Evolutionary conservation across 345 rosid species (phyloP).

Genomic region (Eucalyptus sp.): DNA sequence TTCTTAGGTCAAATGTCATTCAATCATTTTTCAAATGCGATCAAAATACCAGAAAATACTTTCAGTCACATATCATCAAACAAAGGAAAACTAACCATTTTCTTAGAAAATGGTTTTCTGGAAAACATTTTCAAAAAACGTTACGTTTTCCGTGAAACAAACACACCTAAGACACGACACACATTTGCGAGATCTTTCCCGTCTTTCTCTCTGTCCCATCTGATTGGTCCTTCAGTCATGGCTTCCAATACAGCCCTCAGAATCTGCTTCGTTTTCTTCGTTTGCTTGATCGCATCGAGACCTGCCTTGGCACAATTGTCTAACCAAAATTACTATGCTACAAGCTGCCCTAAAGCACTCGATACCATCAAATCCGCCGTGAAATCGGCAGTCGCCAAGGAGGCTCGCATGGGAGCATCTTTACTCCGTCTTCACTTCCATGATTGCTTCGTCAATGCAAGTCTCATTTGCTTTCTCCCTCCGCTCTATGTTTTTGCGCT

Average conservation of each 20-base stretch:
- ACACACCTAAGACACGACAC: background rate
- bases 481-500: background rate
- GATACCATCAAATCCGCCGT: constrained; percentile 1
- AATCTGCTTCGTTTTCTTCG: background rate
- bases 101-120: no score
- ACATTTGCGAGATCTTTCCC: background rate
- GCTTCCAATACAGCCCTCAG: background rate
- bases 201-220: background rate
- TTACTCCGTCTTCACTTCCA: constrained; percentile 25
- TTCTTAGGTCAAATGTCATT: no score
- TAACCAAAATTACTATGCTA: background rate
- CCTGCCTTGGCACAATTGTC: background rate
- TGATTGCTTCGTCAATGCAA: constrained; percentile 26
- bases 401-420: constrained; percentile 31
- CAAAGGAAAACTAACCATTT: no score
- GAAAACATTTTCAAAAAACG: no score
- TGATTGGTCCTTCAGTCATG: background rate
- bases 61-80: no score
- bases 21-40: no score
- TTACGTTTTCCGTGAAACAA: no score
- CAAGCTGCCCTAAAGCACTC: background rate
- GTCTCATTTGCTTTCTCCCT: background rate
- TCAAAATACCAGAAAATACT: no score
- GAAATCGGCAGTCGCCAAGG: constrained; percentile 2
- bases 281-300: background rate